A percentile compares a stretch with the other conserved stretches of the same genome.
phyloP scores from a whole-genome alignment of 2,329 filamentous ascomycete genomes.

The Chalaropsis thielavioides region DNA sequence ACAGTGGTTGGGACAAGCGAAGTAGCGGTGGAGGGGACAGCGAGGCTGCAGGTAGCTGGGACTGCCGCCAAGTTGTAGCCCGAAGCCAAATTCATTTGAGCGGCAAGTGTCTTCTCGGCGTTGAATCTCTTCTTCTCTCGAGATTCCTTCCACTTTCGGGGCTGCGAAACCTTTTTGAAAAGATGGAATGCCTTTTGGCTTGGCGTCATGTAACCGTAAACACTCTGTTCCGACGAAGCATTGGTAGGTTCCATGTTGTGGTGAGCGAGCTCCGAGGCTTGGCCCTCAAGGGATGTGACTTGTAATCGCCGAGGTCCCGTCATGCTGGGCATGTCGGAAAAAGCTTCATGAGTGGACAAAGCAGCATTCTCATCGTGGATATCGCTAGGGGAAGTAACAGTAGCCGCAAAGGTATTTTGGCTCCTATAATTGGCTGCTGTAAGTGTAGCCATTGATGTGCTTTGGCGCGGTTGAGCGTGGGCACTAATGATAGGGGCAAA shows the following conservation, averaged over 20 bases:
- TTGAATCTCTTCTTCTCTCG: conserved; percentile 13
- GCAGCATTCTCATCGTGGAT: background rate
- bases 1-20: conserved; percentile 7
- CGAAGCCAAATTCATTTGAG: conserved; percentile 12
- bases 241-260: conserved; percentile 15
- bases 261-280: conserved; percentile 15
- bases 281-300: conserved; percentile 14
- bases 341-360: background rate
- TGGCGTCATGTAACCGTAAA: conserved; percentile 17
- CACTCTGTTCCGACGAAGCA: conserved; percentile 14
- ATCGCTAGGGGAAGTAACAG: background rate
- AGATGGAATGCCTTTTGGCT: conserved; percentile 16
- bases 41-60: background rate
- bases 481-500: background rate
- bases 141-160: conserved; percentile 14
- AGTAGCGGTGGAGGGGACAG: background rate
- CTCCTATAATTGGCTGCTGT: background rate
- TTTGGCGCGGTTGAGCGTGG: conserved; percentile 2
- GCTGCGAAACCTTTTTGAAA: conserved; percentile 16
- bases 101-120: conserved; percentile 10
- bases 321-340: conserved; percentile 5
- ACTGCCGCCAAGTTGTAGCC: conserved; percentile 3
- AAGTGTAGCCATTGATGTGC: background rate
- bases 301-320: conserved; percentile 7
- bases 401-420: background rate